These are phyloP conservation scores for Artemisia argyi DNA, from an alignment of 129 eudicot species.

Conservation along the genomic window DNA sequence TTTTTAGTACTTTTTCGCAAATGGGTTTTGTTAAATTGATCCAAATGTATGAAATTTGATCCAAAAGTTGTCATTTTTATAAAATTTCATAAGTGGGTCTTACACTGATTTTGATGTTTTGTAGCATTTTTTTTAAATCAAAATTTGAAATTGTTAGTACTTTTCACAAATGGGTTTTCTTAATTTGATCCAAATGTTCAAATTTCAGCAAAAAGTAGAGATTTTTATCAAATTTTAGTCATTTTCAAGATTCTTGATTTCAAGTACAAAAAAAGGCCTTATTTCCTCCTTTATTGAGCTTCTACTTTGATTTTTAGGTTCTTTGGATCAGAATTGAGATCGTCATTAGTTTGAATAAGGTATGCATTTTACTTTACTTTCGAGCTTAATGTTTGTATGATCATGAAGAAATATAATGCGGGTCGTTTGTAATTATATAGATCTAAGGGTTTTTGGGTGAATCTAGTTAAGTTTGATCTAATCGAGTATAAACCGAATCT, in stretches of 20 bases:
- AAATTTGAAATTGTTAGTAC: neutral
- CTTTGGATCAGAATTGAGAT: constrained; percentile 30
- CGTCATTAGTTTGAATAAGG: constrained; percentile 20
- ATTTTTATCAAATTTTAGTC: constrained; percentile 19
- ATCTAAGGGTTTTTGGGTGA: constrained; percentile 13
- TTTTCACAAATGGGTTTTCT: neutral
- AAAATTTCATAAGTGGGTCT: constrained; percentile 25
- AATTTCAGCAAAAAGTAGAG: constrained; percentile 7
- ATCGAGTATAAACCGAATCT: constrained; percentile 14
- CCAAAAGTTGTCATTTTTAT: neutral
- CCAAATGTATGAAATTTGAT: neutral
- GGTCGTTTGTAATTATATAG: constrained; percentile 8
- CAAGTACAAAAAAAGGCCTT: no score
- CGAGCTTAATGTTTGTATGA: constrained; percentile 12
- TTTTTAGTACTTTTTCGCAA: neutral
- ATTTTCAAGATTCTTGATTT: neutral
- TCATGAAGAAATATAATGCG: constrained; percentile 24
- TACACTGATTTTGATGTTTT: constrained; percentile 23
- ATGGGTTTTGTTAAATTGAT: neutral
- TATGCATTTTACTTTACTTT: constrained; percentile 20
- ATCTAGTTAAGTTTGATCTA: neutral
- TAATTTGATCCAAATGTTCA: constrained; percentile 19
- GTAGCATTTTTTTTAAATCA: no score
- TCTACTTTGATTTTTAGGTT: constrained; percentile 1
- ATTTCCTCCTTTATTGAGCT: neutral